Base-by-base conservation (phyloP, 2,329 filamentous ascomycete genomes). In the Sporothrix schenckii region DNA sequence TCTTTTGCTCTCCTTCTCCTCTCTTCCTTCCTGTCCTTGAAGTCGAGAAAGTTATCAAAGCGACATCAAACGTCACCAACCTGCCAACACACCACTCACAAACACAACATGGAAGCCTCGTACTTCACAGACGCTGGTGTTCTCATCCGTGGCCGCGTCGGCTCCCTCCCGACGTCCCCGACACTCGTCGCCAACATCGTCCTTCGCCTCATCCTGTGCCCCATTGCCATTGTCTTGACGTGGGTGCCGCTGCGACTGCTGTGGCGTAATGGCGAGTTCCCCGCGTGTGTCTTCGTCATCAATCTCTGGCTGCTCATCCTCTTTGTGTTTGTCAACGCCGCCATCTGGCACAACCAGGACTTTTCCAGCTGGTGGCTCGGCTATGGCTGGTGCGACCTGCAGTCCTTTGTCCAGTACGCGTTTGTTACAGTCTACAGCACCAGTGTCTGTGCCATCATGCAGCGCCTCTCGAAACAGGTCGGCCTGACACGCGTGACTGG, bases 401-500 rank as follows among this genome's bases (percentile, higher is more conserved):
- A 85, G 74, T 75, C 77, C 10, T 83, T 81, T 73, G 61, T 79
- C 10, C 63, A 68, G 24, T 77, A 75, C n/a, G 77, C 80, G 4
- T 71, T 83, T 34, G 75, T 81, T 53, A 81, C 82, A 1, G 74
- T 84, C 54, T 88, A 82, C 75, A 80, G 80, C 53, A 82, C 83
- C n/a, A 82, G 83, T 49, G 79, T 87, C 58, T 83, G 87, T 66
- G 83, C 84, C 75, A 83, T 87, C 70, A 85, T 88, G 81, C 82
- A 82, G 16, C 83, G 86, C 58, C 80, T 88, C 11, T 81, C 86
- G 16, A 76, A 80, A 50, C 85, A 86, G 74, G 81, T 88, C 68
- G 81, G 80, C 44, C 75, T 85, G 34, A 73, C 81, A 67, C 79
- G 83, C 2, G 82, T 80, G 30, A 78, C 79, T 65, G 78, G 79